A percentile compares a stretch with the other conserved stretches of the same genome.
These are phyloP conservation scores for Hymenoscyphus fructigenus DNA, from an alignment of 2,329 filamentous ascomycete genomes.

Conservation along the genomic window DNA sequence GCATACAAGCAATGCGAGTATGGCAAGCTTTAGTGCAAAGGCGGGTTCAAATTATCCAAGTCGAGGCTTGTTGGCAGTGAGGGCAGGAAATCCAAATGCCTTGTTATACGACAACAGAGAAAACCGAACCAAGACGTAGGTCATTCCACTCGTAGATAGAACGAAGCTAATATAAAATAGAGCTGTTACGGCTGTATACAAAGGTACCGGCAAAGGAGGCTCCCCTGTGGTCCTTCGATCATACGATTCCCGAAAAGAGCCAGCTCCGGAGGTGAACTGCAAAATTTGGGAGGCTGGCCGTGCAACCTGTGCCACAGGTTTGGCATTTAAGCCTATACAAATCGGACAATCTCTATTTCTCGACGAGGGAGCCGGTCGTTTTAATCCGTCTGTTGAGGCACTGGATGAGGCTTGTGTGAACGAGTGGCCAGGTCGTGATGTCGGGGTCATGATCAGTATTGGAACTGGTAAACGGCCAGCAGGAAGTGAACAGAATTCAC, in stretches of 20 bases:
- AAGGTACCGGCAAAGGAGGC: constrained; percentile 69
- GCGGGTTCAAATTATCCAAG: constrained; percentile 57
- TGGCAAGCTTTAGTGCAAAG: constrained; percentile 75
- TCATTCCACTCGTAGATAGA: constrained; percentile 22
- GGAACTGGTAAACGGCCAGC: constrained; percentile 87
- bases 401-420: constrained; percentile 89
- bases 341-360: constrained; percentile 93
- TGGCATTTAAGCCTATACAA: constrained; percentile 94
- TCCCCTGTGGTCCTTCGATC: constrained; percentile 78
- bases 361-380: constrained; percentile 87
- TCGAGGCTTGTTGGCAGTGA: constrained; percentile 50
- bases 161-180: constrained; percentile 48
- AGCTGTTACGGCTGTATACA: constrained; percentile 87
- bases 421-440: constrained; percentile 91
- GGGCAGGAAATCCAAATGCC: constrained; percentile 81
- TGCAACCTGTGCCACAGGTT: constrained; percentile 85
- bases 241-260: constrained; percentile 92
- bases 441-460: constrained; percentile 89
- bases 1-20: constrained; percentile 76
- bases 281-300: constrained; percentile 96
- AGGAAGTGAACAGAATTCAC: constrained; percentile 64
- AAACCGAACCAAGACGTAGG: constrained; percentile 85
- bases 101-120: constrained; percentile 85
- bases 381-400: constrained; percentile 82
- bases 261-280: constrained; percentile 86